Evolutionary conservation across 2,329 filamentous ascomycete genomes (phyloP), one percentile per base, ranked within the genome.

Genomic region (Nigrospora sphaerica): DNA sequence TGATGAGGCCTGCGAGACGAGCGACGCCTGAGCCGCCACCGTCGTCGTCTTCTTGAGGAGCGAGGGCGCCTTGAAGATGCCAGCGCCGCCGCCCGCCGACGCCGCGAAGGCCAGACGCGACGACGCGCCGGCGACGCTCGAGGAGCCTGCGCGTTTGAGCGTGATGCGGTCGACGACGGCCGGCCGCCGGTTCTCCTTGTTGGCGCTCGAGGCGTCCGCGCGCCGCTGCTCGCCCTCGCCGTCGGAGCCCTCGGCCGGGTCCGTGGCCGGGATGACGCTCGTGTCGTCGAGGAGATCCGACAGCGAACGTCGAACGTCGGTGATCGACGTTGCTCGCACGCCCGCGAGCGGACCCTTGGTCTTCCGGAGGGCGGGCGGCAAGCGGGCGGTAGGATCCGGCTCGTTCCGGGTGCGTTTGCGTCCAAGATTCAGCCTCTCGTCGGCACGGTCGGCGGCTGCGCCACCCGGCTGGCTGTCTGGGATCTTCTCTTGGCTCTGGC

Each of bases 291-390:
- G 82, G 11, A 96, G 75, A 63, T 85, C 87, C 5, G 88, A 95
- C 7, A 96, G 71, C 0, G 87, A 88, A 62, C 92, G 81, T 47
- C 89, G 83, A 51, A 96, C 86, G 58, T 96, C 88, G 28, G 83
- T 81, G 11, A 95, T 71, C 16, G 83, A 86, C 6, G 84, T 75
- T 0, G 90, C 88, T 56, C 83, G 89, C 63, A 78, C 80, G 44
- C 72, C 74, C 14, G 34, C 35, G n/a, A 35, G 35, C 2, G n/a
- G n/a, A 14, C 71, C 70, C 47, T 74, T 76, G 19, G 80, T 83
- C 38, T 85, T 80, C 43, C 85, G 81, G 42, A 78, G 63, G 50
- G 80, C 65, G n/a, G 81, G 74, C 28, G 80, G 75, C 9, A 76
- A 71, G n/a, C 79, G 74, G 19, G 69, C 59, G 23, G 64, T 52